phyloP scores from a whole-genome alignment of 2,329 filamentous ascomycete species.

The Fusarium redolens region DNA sequence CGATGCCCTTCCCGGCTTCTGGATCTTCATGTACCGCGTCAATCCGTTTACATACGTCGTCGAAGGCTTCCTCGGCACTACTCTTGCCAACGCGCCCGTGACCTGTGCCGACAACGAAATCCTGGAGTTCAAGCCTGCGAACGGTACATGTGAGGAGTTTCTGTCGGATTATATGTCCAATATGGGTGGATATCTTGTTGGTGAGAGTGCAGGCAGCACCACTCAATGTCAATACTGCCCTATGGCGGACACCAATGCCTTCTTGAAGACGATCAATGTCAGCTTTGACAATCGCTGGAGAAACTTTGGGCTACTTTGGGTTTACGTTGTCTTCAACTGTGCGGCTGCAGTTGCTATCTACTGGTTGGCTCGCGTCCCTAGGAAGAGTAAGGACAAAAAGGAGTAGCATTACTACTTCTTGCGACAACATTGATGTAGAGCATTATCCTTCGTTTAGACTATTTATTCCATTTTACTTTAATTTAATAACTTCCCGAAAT shows the following conservation, averaged over 20 bases:
- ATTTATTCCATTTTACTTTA: accelerated
- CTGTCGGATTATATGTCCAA: constrained; percentile 6
- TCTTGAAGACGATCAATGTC: constrained; percentile 54
- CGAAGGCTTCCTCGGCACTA: constrained; percentile 71
- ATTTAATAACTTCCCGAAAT: no score
- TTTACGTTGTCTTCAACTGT: constrained; percentile 63
- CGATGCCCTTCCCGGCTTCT: constrained; percentile 72
- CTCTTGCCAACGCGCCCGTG: constrained; percentile 65
- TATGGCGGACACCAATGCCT: constrained; percentile 46
- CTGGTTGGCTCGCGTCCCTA: constrained; percentile 55
- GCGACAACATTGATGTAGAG: accelerated
- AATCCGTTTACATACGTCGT: constrained; percentile 82
- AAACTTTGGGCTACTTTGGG: constrained; percentile 66
- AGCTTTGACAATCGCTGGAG: constrained; percentile 64
- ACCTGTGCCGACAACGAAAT: constrained; percentile 10
- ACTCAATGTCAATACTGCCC: constrained; percentile 58
- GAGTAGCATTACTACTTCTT: not conserved
- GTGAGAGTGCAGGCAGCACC: not conserved
- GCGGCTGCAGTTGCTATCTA: constrained; percentile 60
- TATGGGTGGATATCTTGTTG: not conserved
- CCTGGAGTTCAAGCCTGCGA: not conserved
- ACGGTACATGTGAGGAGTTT: constrained; percentile 2
- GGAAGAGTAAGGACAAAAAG: constrained; percentile 19
- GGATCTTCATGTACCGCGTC: constrained; percentile 81
- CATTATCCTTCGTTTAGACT: not conserved